Base-by-base conservation (phyloP, 2,329 filamentous ascomycete species). In the Lachnellula cervina region DNA sequence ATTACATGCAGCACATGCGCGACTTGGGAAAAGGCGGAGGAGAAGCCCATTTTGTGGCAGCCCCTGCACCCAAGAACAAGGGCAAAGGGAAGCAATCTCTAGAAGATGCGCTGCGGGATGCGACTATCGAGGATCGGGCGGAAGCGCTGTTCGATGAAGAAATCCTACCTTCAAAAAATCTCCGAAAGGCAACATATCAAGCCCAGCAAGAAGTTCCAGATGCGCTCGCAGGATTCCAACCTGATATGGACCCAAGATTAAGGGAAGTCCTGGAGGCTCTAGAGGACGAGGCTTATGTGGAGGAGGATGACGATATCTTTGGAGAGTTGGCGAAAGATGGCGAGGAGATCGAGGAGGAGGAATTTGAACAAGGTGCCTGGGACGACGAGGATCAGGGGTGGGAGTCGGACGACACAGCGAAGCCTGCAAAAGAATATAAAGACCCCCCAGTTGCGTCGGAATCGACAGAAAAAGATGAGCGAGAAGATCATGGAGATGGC, bases 1-100 rank as follows among this genome's bases (percentile, higher is more conserved):
- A 99, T 73, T 99, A 99, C 76, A 99, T 99, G 94, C 94, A 99
- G 73, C 94, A 99, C 73, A 77, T 99, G 80, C 88, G 91, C 54
- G 94, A 97, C 66, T 76, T 99, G n/a, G 86, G 86, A 55, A 73
- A 77, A 44, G 90, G 77, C 3, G 68, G 69, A 2, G 89, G 89
- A 32, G 87, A 91, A 54, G 83, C 87, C 32, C 85, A 92, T 48
- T 97, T 96, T 69, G 81, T 99, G 40, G 91, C 97, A 64, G 80
- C 82, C n/a, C 80, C 82, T 51, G 72, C 77, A 13, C 70, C 77
- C n/a, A 70, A 74, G 52, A 80, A 80, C 54, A 89, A 89, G 71
- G 77, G 75, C 23, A 92, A 92, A 73, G 83, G 86, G 69, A 96
- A 90, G 74, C 78, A 85, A 71, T 84, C 83, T 23, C 76, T 99